phyloP scores from a whole-genome alignment of 257 asterid genomes.

The Nicotiana benthamiana region DNA sequence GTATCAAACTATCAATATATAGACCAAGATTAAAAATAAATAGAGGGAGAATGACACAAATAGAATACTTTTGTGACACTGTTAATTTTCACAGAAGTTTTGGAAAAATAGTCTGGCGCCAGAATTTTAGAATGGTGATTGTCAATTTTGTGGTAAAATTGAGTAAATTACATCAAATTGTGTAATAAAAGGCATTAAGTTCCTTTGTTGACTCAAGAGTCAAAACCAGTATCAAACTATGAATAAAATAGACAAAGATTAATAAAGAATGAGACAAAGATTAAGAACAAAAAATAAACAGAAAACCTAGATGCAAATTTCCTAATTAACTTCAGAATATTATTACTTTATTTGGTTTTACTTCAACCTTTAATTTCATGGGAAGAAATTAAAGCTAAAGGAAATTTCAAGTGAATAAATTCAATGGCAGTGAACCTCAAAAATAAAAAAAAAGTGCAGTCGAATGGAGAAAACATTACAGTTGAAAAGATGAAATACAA shows the following conservation, averaged over 20 bases:
- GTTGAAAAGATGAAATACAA: no score
- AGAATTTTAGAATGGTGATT: no score
- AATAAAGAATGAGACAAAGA: neutral
- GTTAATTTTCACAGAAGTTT: no score
- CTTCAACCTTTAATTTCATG: neutral
- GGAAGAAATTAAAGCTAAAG: neutral
- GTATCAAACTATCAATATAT: no score
- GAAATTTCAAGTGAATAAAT: neutral
- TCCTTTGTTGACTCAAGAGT: neutral
- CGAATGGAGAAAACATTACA: no score
- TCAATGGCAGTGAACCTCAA: neutral
- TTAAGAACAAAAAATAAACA: neutral
- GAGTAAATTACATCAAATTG: no score
- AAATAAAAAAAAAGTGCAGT: neutral
- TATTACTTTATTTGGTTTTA: no score
- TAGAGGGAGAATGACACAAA: no score
- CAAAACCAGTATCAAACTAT: neutral
- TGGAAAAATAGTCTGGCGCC: no score
- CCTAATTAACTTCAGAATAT: neutral
- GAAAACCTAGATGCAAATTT: neutral
- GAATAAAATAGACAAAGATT: neutral
- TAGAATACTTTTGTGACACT: no score
- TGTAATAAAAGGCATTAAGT: neutral
- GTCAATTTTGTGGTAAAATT: no score
- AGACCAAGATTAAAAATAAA: no score